These are phyloP conservation scores for Mycena crocata DNA, from an alignment of 768 basidiomycete genomes.

Conservation along the genomic window DNA sequence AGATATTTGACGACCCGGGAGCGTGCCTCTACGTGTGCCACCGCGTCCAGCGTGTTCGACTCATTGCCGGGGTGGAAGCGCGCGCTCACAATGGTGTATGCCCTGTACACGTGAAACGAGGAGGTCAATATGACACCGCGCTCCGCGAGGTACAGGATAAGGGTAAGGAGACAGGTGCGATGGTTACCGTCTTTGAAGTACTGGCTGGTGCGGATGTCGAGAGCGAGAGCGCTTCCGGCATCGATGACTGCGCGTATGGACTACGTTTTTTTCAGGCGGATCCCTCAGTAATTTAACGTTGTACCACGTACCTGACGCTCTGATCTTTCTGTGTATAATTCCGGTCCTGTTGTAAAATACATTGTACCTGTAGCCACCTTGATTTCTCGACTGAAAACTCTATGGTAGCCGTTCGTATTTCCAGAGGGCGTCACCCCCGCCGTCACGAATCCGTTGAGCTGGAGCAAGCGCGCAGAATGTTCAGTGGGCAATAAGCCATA, in stretches of 20 bases:
- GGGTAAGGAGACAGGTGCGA: constrained; percentile 24
- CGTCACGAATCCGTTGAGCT: constrained; percentile 28
- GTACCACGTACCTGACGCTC: not conserved
- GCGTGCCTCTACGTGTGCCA: constrained; percentile 17
- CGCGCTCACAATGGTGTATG: constrained; percentile 28
- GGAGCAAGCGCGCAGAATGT: constrained; percentile 16
- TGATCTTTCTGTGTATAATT: not conserved
- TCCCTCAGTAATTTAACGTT: not conserved
- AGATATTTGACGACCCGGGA: constrained; percentile 16
- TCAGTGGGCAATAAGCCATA: constrained; percentile 9
- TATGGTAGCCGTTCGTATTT: constrained; percentile 9
- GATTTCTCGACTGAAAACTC: not conserved
- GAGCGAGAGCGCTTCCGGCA: constrained; percentile 12
- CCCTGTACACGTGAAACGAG: constrained; percentile 25
- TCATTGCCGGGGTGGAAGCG: constrained; percentile 34
- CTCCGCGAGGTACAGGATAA: constrained; percentile 19
- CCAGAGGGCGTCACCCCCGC: constrained; percentile 24
- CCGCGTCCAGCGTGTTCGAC: constrained; percentile 22
- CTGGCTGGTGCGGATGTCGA: constrained; percentile 27
- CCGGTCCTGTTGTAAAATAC: not conserved
- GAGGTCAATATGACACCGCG: constrained; percentile 25
- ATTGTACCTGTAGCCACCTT: not conserved
- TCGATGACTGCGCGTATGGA: constrained; percentile 18
- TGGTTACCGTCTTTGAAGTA: constrained; percentile 31
- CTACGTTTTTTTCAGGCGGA: not conserved